These are phyloP conservation scores for Sapria himalayana DNA, from an alignment of 345 rosid species.

Conservation along the genomic window DNA sequence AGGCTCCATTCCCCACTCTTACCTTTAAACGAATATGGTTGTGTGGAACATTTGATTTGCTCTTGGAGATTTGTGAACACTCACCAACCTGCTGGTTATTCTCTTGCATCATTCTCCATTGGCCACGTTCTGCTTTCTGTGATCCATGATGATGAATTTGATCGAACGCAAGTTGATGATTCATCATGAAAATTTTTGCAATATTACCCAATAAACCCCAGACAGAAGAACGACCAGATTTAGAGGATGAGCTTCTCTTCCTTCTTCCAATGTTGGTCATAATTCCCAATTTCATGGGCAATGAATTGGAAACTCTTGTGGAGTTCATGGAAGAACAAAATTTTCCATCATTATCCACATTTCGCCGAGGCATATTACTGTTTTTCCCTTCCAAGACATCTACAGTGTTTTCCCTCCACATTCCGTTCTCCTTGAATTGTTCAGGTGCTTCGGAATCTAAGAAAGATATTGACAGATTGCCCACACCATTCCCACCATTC, in stretches of 20 bases:
- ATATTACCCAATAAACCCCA: conserved; percentile 50
- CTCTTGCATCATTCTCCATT: conserved; percentile 17
- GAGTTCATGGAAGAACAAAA: no score
- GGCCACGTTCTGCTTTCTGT: conserved; percentile 16
- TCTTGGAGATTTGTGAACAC: conserved; percentile 15
- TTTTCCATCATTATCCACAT: no score
- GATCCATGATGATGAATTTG: conserved; percentile 17
- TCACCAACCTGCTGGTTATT: conserved; percentile 13
- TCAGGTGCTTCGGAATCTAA: no score
- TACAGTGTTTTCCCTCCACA: no score
- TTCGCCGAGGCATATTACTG: no score
- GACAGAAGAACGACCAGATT: conserved; percentile 40
- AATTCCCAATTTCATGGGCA: no score
- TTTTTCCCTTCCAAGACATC: no score
- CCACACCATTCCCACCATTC: no score
- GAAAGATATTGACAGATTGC: no score
- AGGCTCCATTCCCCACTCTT: conserved; percentile 45
- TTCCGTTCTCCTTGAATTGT: no score
- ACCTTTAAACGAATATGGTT: conserved; percentile 56
- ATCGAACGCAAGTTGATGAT: conserved; percentile 17
- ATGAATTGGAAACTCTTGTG: no score
- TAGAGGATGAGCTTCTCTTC: conserved; percentile 52
- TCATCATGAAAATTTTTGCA: conserved; percentile 19
- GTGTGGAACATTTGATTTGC: conserved; percentile 17
- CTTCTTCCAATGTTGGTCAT: conserved; percentile 25